Conservation (phyloP, 2,329 filamentous ascomycete species). For the Monilinia aucupariae region DNA sequence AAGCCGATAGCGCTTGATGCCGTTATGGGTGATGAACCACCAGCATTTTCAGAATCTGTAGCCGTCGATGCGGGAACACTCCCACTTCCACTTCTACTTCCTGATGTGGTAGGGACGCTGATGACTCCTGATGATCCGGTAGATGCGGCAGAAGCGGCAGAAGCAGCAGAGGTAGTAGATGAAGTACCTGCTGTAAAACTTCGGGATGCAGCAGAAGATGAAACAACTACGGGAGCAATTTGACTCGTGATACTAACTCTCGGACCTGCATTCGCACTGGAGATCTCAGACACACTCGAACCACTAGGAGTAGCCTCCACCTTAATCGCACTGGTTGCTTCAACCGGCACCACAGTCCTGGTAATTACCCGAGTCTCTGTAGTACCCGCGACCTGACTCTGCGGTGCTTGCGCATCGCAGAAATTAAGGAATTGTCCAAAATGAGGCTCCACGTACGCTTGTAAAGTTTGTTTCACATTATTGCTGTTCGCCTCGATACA, state of each 20-base stretch:
- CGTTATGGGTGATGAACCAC: not conserved
- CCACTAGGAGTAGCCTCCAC: not conserved
- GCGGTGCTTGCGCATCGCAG: constrained; percentile 22
- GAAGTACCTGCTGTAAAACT: not conserved
- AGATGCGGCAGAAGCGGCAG: no score
- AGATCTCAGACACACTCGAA: not conserved
- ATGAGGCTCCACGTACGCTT: constrained; percentile 23
- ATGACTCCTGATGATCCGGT: not conserved
- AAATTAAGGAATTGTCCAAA: constrained; percentile 29
- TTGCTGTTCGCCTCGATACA: constrained; percentile 24
- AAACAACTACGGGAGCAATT: not conserved
- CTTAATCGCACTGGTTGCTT: not conserved
- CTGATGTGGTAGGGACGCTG: not conserved
- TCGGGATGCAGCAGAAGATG: not conserved
- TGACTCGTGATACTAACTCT: constrained; percentile 12
- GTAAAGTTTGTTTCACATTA: not conserved
- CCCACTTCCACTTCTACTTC: no score
- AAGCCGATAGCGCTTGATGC: not conserved
- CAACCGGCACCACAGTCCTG: not conserved
- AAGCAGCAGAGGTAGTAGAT: no score
- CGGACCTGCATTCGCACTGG: not conserved
- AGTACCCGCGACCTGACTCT: constrained; percentile 17
- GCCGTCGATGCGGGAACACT: not conserved
- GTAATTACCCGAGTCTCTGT: constrained; percentile 14
- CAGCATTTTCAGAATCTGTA: not conserved